Conservation (phyloP, 768 basidiomycete species). For the Stropharia rugosoannulata region DNA sequence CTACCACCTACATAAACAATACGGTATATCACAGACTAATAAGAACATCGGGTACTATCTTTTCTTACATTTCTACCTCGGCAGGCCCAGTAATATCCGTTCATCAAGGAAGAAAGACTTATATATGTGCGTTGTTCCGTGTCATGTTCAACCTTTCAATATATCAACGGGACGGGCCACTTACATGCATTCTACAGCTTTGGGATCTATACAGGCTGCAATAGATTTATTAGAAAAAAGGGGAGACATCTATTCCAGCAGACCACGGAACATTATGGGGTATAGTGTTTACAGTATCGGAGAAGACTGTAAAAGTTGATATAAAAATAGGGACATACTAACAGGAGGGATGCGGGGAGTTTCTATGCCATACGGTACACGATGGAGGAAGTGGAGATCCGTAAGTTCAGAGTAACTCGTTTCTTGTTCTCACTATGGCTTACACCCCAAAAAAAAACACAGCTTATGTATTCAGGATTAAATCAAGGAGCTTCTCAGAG, state of each 20-base stretch:
- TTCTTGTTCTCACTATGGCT: too few relatives aligned
- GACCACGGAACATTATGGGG: conserved; percentile 25
- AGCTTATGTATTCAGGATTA: too few relatives aligned
- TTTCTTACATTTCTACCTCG: not conserved
- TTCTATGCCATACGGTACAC: too few relatives aligned
- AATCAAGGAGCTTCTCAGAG: too few relatives aligned
- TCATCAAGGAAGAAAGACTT: not conserved
- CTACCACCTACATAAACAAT: not conserved
- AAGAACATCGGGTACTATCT: too few relatives aligned
- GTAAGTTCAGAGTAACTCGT: too few relatives aligned
- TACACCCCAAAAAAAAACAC: too few relatives aligned
- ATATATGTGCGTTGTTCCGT: not conserved
- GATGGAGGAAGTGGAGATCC: too few relatives aligned
- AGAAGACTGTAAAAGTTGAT: too few relatives aligned
- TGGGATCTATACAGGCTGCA: conserved; percentile 23
- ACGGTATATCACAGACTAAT: not conserved
- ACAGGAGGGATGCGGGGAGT: too few relatives aligned
- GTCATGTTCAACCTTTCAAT: not conserved
- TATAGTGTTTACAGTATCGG: not conserved
- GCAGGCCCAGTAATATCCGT: not conserved
- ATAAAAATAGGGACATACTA: too few relatives aligned
- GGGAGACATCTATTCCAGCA: conserved; percentile 26
- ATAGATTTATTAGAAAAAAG: conserved; percentile 26
- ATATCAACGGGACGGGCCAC: too few relatives aligned
- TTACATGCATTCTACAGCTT: not conserved